These are phyloP conservation scores for Aureococcus anophagefferens DNA, from an alignment of 108 stramenopile species.

Conservation along the genomic window DNA sequence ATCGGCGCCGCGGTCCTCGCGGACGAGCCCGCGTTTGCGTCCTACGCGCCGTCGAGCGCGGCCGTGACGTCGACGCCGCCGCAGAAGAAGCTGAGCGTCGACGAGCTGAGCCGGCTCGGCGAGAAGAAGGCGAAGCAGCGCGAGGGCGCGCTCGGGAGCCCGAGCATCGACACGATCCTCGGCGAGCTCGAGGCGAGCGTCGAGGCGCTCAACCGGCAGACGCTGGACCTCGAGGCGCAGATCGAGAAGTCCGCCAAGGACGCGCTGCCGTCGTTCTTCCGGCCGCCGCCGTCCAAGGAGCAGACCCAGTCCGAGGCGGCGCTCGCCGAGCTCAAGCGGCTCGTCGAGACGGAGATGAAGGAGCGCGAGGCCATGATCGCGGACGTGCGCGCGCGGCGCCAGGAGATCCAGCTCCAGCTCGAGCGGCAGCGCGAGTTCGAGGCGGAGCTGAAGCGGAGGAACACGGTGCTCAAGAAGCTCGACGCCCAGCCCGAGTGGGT, in stretches of 20 bases:
- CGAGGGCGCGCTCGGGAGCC: not conserved
- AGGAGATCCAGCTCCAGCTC: not conserved
- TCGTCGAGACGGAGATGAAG: not conserved
- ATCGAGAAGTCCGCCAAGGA: not conserved
- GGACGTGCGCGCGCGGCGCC: not conserved
- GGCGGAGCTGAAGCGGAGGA: not conserved
- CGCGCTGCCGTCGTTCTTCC: not conserved
- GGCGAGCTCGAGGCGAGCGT: not conserved
- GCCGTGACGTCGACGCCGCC: slow-evolving; percentile 4
- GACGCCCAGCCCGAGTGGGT: slow-evolving; percentile 32
- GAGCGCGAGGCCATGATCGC: not conserved
- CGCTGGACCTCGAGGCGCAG: too few relatives aligned
- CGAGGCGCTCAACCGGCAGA: too few relatives aligned
- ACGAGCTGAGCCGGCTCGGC: not conserved
- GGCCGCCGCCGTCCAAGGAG: not conserved
- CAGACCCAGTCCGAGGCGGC: not conserved
- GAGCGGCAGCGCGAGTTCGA: slow-evolving; percentile 1
- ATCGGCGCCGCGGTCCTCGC: too few relatives aligned
- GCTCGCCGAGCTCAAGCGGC: not conserved
- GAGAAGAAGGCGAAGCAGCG: slow-evolving; percentile 3
- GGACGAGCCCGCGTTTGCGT: too few relatives aligned
- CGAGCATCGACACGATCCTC: not conserved
- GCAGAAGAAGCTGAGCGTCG: not conserved
- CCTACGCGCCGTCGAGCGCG: too few relatives aligned
- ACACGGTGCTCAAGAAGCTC: slow-evolving; percentile 1